Conservation (phyloP, 345 rosid genomes). For the Trapa bicornis region DNA sequence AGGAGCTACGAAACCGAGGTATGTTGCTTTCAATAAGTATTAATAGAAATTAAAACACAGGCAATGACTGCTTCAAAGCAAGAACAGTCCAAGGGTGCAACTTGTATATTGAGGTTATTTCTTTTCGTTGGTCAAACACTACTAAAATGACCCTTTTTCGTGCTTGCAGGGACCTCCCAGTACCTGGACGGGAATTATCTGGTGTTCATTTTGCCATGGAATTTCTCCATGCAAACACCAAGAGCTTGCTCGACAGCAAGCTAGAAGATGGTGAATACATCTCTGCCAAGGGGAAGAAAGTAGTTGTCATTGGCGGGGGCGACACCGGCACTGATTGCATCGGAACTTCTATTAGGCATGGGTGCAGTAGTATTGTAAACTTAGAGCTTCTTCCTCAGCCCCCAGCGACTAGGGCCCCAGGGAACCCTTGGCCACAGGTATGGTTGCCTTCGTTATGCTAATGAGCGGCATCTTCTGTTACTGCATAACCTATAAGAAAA, state of each 20-base stretch:
- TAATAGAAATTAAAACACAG: neutral
- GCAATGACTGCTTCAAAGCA: neutral
- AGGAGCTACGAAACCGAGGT: conserved; percentile 98
- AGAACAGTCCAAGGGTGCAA: no score
- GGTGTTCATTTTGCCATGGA: conserved; percentile 98
- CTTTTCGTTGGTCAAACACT: neutral
- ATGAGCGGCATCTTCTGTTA: no score
- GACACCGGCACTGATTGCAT: conserved; percentile 99
- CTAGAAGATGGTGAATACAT: conserved; percentile 73
- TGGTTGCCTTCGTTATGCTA: neutral
- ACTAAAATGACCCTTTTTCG: neutral
- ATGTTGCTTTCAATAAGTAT: neutral
- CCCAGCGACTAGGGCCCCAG: conserved; percentile 71
- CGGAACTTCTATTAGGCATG: conserved; percentile 95
- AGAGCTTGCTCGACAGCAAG: conserved; percentile 92
- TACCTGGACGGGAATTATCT: conserved; percentile 77
- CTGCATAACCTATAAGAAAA: no score
- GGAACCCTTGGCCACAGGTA: conserved; percentile 99
- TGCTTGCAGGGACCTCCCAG: conserved; percentile 85
- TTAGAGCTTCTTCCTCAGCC: conserved; percentile 95
- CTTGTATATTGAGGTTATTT: neutral
- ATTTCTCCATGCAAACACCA: conserved; percentile 89
- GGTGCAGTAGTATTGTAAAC: conserved; percentile 61
- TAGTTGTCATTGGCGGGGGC: conserved; percentile 97
- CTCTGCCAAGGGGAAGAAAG: conserved; percentile 86